Evolutionary conservation across 495 filamentous ascomycete genomes (phyloP).

Genomic region (Lophium mytilinum): DNA sequence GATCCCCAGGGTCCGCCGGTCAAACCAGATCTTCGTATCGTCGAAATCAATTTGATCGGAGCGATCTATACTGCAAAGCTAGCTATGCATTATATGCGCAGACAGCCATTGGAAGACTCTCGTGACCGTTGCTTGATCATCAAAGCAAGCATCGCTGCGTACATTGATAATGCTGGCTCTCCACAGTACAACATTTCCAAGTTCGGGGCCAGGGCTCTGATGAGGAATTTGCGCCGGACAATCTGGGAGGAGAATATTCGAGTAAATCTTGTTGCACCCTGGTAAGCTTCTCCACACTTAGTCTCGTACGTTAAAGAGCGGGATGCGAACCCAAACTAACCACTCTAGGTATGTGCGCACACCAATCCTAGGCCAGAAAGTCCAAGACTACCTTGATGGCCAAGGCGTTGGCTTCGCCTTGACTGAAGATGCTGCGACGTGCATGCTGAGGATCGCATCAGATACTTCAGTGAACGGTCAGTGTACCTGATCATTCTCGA

Average conservation of each 20-base stretch:
- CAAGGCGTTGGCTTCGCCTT: not conserved
- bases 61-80: slow-evolving; percentile 1
- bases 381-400: not conserved
- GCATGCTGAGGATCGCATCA: not conserved
- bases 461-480: not conserved
- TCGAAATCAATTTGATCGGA: slow-evolving; percentile 1
- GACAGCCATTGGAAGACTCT: not conserved
- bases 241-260: not conserved
- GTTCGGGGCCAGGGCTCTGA: not conserved
- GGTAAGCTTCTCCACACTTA: not conserved
- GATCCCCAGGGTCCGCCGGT: not conserved
- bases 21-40: not conserved
- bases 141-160: slow-evolving; percentile 1
- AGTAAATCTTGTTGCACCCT: not conserved
- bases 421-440: not conserved
- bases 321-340: not conserved
- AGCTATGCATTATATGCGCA: slow-evolving; percentile 4
- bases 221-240: not conserved
- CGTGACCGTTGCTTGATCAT: slow-evolving; percentile 1
- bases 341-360: not conserved
- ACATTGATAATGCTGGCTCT: not conserved
- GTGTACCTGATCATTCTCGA: not conserved
- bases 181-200: not conserved
- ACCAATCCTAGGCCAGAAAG: not conserved
- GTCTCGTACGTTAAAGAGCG: not conserved